Conservation (phyloP, 345 rosid genomes). For the Arabis alpina region DNA sequence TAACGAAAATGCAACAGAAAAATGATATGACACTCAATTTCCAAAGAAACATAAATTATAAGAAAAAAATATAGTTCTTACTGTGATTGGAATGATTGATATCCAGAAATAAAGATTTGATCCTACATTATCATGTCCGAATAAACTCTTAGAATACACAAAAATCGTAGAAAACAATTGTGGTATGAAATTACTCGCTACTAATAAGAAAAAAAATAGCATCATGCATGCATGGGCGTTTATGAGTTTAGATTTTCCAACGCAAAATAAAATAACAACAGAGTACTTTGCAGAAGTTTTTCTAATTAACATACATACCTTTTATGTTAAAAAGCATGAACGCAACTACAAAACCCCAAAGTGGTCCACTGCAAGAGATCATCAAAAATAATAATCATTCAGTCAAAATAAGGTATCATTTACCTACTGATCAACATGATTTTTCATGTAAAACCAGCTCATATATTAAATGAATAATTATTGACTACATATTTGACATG, state of each 20-base stretch:
- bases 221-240: neutral
- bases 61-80: slow-evolving; percentile 44
- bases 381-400: neutral
- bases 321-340: slow-evolving; percentile 92
- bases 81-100: slow-evolving; percentile 78
- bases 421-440: neutral
- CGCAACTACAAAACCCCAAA: slow-evolving; percentile 97
- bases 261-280: neutral
- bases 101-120: slow-evolving; percentile 99
- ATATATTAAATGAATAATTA: neutral
- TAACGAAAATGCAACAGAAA: neutral
- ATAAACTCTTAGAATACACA: slow-evolving; percentile 14
- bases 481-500: neutral
- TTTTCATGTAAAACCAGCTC: neutral
- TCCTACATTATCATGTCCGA: slow-evolving; percentile 51
- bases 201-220: neutral
- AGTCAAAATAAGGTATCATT: neutral
- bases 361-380: slow-evolving; percentile 68
- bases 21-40: slow-evolving; percentile 16
- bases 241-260: neutral
- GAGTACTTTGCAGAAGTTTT: neutral
- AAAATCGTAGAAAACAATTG: neutral
- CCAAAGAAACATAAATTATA: neutral
- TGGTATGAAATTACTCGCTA: neutral
- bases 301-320: slow-evolving; percentile 49